Evolutionary conservation across 306 rosid species (phyloP).

Genomic region (Cucurbita maxima): DNA sequence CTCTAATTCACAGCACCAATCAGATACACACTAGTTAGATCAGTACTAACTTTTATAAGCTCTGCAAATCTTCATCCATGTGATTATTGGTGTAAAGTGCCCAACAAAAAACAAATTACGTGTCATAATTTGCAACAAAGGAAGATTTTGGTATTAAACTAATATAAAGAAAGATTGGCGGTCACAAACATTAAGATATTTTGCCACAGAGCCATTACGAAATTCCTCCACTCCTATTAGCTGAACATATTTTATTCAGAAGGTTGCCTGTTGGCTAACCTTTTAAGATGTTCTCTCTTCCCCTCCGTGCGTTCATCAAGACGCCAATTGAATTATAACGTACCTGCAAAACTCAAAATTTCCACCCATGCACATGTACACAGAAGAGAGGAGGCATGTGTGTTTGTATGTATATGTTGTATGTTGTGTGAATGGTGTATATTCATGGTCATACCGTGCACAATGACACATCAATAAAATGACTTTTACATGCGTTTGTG

Average conservation of each 20-base stretch:
- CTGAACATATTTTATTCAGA: conserved; percentile 3
- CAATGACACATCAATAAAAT: neutral
- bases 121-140: conserved; percentile 1
- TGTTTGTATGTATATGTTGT: neutral
- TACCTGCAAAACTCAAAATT: neutral
- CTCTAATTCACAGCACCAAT: neutral
- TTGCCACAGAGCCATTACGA: neutral
- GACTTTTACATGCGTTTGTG: neutral
- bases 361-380: neutral
- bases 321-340: neutral
- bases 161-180: neutral
- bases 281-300: neutral
- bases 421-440: neutral
- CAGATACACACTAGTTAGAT: neutral
- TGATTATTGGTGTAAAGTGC: conserved; percentile 1
- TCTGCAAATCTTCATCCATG: conserved; percentile 2
- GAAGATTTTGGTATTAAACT: neutral
- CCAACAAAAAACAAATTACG: conserved; percentile 1
- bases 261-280: conserved; percentile 2
- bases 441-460: neutral
- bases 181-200: neutral
- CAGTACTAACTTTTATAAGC: neutral
- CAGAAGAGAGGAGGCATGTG: neutral
- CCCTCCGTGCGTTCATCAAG: neutral
- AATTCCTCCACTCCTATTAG: neutral